Evolutionary conservation across 495 filamentous ascomycete genomes (phyloP).

Genomic region (Acidiella bohemica): DNA sequence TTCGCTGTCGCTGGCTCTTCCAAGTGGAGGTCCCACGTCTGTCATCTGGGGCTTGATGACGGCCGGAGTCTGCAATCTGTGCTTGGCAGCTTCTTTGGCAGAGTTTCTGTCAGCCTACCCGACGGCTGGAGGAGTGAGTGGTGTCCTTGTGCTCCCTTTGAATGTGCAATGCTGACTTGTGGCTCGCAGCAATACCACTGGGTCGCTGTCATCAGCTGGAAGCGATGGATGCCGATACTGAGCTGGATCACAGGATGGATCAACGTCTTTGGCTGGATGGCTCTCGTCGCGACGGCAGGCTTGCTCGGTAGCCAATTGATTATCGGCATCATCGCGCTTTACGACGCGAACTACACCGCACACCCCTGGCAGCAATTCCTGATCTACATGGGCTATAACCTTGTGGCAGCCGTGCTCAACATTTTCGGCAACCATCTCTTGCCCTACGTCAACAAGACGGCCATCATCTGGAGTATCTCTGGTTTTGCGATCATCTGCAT

Average conservation of each 20-base stretch:
- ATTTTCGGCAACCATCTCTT: constrained; percentile 48
- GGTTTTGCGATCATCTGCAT: constrained; percentile 59
- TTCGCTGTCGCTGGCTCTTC: constrained; percentile 39
- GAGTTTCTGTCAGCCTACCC: constrained; percentile 65
- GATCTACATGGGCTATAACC: constrained; percentile 51
- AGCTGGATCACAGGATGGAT: constrained; percentile 67
- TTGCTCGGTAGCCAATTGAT: constrained; percentile 35
- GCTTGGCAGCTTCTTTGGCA: constrained; percentile 54
- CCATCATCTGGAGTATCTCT: constrained; percentile 52
- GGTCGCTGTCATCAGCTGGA: constrained; percentile 52
- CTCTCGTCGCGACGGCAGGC: constrained; percentile 25
- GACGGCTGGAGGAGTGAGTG: constrained; percentile 52
- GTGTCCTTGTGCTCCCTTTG: constrained; percentile 25
- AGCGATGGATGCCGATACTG: constrained; percentile 45
- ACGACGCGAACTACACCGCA: constrained; percentile 35
- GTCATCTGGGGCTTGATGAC: constrained; percentile 52
- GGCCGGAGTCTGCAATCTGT: constrained; percentile 58
- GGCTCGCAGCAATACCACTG: constrained; percentile 69
- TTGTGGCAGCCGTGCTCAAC: constrained; percentile 53
- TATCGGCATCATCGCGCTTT: constrained; percentile 34
- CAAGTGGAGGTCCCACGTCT: constrained; percentile 39
- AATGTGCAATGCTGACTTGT: no score
- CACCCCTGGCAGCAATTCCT: constrained; percentile 62
- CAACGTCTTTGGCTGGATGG: constrained; percentile 60
- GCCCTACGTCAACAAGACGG: constrained; percentile 50